A percentile compares a stretch with the other conserved stretches of the same genome.
These are phyloP conservation scores for Diutina neorugosa DNA, from an alignment of 1,139 yeast genomes.

Conservation along the genomic window DNA sequence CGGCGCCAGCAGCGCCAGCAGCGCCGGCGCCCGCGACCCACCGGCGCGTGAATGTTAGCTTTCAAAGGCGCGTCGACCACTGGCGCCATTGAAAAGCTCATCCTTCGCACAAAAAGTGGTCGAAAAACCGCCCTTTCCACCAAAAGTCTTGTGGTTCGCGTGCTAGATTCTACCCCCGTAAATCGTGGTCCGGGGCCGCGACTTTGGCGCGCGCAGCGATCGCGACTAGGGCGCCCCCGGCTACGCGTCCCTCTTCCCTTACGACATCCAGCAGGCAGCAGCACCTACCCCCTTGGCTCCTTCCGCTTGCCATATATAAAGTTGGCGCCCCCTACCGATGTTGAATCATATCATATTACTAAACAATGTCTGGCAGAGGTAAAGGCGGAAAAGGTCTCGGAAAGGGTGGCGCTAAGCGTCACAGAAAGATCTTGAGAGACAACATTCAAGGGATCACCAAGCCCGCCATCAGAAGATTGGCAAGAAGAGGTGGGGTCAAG, in stretches of 20 bases:
- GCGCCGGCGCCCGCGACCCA: not conserved
- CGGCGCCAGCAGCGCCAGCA: no score
- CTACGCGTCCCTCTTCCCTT: not conserved
- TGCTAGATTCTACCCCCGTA: constrained; percentile 6
- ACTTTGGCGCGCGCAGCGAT: constrained; percentile 1
- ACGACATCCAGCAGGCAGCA: no score
- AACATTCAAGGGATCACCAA: constrained; percentile 99
- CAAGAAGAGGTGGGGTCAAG: constrained; percentile 99
- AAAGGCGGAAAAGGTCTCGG: constrained; percentile 99
- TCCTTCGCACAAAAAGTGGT: not conserved
- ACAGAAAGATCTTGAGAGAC: constrained; percentile 98
- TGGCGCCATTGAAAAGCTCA: not conserved
- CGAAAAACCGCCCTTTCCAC: not conserved
- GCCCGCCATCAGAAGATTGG: constrained; percentile 99
- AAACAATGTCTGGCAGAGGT: constrained; percentile 95
- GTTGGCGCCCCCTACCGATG: not conserved
- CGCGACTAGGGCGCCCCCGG: not conserved
- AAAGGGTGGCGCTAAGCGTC: constrained; percentile 99
- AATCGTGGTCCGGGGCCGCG: constrained; percentile 2
- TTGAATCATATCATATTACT: constrained; percentile 6
- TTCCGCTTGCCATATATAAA: not conserved
- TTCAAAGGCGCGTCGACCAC: no score
- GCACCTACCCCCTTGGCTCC: not conserved
- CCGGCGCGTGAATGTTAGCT: not conserved
- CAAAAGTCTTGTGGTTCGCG: constrained; percentile 5